A percentile compares a stretch with the other conserved stretches of the same genome.
Conservation (phyloP, 257 asterid species). For the Solanum bukasovii region DNA sequence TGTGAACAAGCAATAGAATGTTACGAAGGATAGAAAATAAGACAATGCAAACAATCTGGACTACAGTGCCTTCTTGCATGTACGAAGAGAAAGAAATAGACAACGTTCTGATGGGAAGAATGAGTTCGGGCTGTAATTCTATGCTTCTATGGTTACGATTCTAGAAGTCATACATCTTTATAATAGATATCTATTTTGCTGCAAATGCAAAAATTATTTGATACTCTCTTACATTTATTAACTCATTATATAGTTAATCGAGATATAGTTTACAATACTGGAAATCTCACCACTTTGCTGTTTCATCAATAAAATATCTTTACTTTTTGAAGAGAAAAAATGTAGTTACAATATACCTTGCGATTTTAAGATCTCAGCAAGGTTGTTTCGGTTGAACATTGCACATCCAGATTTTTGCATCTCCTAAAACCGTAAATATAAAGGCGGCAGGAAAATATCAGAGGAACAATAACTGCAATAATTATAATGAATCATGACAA, state of each 20-base stretch:
- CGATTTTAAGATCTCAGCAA: conserved; percentile 72
- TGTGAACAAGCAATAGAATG: background rate
- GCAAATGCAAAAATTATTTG: background rate
- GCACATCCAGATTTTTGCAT: conserved; percentile 55
- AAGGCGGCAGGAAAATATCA: background rate
- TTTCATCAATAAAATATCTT: background rate
- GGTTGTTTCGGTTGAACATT: conserved; percentile 33
- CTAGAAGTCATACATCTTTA: background rate
- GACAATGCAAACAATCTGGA: background rate
- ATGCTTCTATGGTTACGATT: background rate
- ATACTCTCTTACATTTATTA: background rate
- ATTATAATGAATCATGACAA: background rate
- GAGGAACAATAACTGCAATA: background rate
- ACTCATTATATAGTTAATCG: background rate
- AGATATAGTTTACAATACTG: background rate
- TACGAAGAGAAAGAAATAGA: background rate
- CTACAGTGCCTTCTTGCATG: background rate
- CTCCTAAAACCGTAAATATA: conserved; percentile 34
- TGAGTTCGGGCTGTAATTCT: background rate
- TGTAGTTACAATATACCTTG: conserved; percentile 36
- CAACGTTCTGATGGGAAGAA: background rate
- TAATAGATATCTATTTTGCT: background rate
- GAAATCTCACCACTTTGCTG: background rate
- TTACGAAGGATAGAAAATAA: background rate
- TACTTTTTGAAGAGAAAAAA: background rate